Evolutionary conservation across 2,329 filamentous ascomycete species (phyloP).

Genomic region (Diaporthe sp.): DNA sequence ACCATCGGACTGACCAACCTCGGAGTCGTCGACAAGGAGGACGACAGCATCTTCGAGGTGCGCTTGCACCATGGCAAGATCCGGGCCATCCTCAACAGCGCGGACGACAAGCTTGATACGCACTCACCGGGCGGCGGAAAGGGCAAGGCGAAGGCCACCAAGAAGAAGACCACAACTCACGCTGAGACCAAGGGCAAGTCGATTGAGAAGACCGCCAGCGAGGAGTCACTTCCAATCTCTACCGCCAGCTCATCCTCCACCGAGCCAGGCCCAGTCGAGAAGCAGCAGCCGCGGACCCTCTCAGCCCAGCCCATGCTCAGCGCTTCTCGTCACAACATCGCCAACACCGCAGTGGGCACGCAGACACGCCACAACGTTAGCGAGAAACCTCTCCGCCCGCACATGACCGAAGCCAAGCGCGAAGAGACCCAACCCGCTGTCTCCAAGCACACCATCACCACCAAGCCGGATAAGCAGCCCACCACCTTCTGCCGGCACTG

Average conservation of each 20-base stretch:
- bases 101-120: slow-evolving; percentile 29
- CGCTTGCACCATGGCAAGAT: slow-evolving; percentile 40
- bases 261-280: neutral
- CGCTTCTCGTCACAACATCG: slow-evolving; percentile 21
- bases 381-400: slow-evolving; percentile 15
- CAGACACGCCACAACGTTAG: neutral
- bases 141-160: neutral
- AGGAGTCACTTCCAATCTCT: neutral
- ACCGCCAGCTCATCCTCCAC: neutral
- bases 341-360: neutral
- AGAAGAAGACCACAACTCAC: neutral
- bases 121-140: neutral
- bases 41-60: slow-evolving; percentile 45
- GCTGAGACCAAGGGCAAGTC: neutral
- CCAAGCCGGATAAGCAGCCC: neutral
- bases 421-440: neutral
- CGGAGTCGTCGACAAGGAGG: slow-evolving; percentile 46
- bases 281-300: neutral
- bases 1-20: slow-evolving; percentile 54
- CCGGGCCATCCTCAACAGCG: slow-evolving; percentile 9
- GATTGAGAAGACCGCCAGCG: neutral
- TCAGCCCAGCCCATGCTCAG: slow-evolving; percentile 4
- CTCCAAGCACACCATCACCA: slow-evolving; percentile 7
- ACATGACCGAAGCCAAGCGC: slow-evolving; percentile 12
- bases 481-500: slow-evolving; percentile 57